Evolutionary conservation across 352 stramenopile species (phyloP), one percentile per base, ranked within the genome.

Genomic region (Pythium phragmiticola): DNA sequence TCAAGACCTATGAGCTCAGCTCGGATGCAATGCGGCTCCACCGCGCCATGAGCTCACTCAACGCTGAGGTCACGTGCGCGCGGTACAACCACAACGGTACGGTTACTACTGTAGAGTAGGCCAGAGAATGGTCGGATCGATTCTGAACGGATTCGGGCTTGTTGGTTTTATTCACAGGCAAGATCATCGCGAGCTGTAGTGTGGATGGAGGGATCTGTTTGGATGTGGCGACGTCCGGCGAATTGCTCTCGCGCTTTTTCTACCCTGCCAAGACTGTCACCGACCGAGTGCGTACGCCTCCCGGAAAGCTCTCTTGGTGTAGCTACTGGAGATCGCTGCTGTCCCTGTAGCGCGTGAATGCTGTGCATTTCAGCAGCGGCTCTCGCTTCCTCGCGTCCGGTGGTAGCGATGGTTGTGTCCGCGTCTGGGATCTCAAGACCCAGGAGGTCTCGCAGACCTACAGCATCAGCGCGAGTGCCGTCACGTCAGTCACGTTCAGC

Each of bases 391-490:
- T 92, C 9, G 80, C 76, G 2, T 86, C 80, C 0, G 83, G 77
- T 1, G 77, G 83, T 3, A 73, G 58, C 21, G 80, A 92, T 39
- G 79, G 83, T 13, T 84, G 68, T 23, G 69, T 89, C 48, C 78
- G 73, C 23, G 78, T 92, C 13, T 92, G 81, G 83, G 81, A 90
- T 36, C 69, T 92, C 21, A 92, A 92, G 59, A 87, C 79, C 4
- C 83, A 90, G 46, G 76, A 90, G 48, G 60, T 89, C 36, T 84
- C 75, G 39, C 81, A 92, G 63, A 76, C 64, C 19, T 90, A 89
- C 60, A 78, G 64, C 49, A 74, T 87, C 56, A 85, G 81, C 55
- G 70, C 80, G 13, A 92, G 78, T 41, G 65, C 76, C 21, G 73
- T 92, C 64, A 87, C 76, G 3, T 86, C 70, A 8, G 77, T 92